phyloP scores from a whole-genome alignment of 2,329 filamentous ascomycete species.

The Chaetomium sp. region DNA sequence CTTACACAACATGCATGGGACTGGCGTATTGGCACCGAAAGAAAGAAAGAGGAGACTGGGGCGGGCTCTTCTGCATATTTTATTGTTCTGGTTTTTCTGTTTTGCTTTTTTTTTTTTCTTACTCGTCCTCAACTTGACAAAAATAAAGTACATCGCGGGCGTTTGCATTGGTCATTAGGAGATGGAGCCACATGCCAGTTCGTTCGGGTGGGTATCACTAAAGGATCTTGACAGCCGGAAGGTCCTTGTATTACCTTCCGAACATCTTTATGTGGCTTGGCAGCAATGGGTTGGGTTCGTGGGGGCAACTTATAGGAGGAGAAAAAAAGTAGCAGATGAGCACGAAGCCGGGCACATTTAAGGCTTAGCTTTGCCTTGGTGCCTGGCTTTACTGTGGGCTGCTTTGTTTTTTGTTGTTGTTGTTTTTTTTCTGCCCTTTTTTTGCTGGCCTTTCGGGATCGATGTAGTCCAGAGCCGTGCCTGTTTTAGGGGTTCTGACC shows the following conservation, averaged over 20 bases:
- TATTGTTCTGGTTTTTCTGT: background rate
- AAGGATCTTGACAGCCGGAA: background rate
- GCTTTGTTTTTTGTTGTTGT: background rate
- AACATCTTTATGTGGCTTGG: too few species aligned
- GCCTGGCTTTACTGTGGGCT: background rate
- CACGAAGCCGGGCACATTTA: too few species aligned
- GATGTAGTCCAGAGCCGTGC: background rate
- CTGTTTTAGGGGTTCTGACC: background rate
- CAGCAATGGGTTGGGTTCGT: too few species aligned
- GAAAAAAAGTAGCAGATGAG: too few species aligned
- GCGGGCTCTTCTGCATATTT: too few species aligned
- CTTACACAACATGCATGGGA: conserved; percentile 15
- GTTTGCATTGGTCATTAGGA: conserved; percentile 2
- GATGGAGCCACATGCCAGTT: background rate
- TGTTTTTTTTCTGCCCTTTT: background rate
- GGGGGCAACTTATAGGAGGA: too few species aligned
- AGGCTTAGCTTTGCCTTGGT: background rate
- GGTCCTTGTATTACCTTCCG: background rate
- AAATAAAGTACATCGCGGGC: conserved; percentile 1
- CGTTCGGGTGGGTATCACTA: background rate
- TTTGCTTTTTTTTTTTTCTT: background rate
- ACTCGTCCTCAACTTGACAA: background rate
- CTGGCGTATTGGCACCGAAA: conserved; percentile 17
- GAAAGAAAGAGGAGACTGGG: background rate
- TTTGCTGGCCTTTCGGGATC: background rate